Evolutionary conservation across 495 filamentous ascomycete genomes (phyloP).

Genomic region (Venustampulla echinocandica): DNA sequence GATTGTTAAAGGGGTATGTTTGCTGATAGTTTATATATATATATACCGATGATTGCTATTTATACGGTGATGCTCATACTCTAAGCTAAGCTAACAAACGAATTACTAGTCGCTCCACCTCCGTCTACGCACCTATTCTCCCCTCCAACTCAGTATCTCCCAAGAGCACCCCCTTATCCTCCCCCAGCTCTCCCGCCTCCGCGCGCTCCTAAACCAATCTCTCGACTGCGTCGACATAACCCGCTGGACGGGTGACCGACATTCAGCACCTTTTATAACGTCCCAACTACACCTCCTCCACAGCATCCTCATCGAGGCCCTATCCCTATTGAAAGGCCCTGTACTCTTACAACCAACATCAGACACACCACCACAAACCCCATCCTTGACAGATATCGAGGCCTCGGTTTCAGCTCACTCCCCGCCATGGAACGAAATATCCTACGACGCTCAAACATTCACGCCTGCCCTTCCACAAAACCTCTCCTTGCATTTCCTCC

Average conservation of each 20-base stretch:
- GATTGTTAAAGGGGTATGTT: conserved; percentile 66
- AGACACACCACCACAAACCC: conserved; percentile 24
- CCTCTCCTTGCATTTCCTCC: conserved; percentile 65
- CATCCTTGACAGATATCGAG: conserved; percentile 29
- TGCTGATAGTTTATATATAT: conserved; percentile 3
- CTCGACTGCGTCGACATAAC: conserved; percentile 74
- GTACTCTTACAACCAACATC: no score
- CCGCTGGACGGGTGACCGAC: conserved; percentile 51
- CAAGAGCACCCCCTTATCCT: conserved; percentile 52
- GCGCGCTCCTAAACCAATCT: conserved; percentile 64
- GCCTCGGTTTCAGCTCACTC: conserved; percentile 38
- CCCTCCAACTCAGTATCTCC: conserved; percentile 39
- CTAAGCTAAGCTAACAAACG: background rate
- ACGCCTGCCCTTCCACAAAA: conserved; percentile 42
- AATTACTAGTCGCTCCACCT: conserved; percentile 38
- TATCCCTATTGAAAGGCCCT: conserved; percentile 46
- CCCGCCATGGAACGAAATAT: conserved; percentile 17
- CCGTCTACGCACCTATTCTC: conserved; percentile 40
- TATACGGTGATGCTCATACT: conserved; percentile 9
- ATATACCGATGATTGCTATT: no score
- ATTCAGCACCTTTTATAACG: conserved; percentile 54
- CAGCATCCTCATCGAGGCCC: conserved; percentile 66
- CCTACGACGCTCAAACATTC: conserved; percentile 33
- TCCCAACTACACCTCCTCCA: conserved; percentile 70
- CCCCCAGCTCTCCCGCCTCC: conserved; percentile 58